Evolutionary conservation across 306 rosid genomes (phyloP).

Genomic region (Vicia villosa): DNA sequence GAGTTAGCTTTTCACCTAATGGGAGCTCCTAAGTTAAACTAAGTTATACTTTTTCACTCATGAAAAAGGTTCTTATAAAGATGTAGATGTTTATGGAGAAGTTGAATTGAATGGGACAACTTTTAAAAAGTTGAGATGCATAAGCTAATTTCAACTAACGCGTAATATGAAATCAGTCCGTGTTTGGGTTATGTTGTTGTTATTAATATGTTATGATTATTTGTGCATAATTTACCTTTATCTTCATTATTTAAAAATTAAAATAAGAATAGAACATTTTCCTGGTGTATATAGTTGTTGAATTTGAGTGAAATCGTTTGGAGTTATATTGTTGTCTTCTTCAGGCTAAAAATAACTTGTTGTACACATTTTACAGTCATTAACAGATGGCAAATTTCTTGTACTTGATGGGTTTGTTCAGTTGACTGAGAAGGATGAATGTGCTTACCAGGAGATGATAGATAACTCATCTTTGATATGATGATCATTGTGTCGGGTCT

Average conservation of each 20-base stretch:
- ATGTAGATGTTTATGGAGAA: neutral
- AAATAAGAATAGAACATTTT: slow-evolving; percentile 1
- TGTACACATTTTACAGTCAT: neutral
- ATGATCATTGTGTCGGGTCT: too few species aligned
- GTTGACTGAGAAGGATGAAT: too few species aligned
- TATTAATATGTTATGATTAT: slow-evolving; percentile 10
- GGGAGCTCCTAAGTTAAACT: neutral
- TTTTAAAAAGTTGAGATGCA: neutral
- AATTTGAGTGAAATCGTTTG: slow-evolving; percentile 12
- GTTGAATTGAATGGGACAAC: neutral
- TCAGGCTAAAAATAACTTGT: slow-evolving; percentile 6
- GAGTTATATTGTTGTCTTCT: slow-evolving; percentile 4
- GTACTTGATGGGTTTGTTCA: too few species aligned
- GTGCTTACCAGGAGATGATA: too few species aligned
- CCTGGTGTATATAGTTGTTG: neutral
- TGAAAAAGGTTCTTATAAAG: neutral
- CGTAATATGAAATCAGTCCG: neutral
- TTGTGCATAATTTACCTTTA: neutral
- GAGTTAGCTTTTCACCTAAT: neutral
- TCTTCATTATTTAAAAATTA: neutral
- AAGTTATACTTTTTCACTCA: neutral
- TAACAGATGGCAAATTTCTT: too few species aligned
- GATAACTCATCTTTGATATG: too few species aligned
- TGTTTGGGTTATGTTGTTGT: slow-evolving; percentile 15
- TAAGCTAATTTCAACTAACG: neutral